Conservation (phyloP, 1,284 basidiomycete species). For the Moesziomyces antarcticus region DNA sequence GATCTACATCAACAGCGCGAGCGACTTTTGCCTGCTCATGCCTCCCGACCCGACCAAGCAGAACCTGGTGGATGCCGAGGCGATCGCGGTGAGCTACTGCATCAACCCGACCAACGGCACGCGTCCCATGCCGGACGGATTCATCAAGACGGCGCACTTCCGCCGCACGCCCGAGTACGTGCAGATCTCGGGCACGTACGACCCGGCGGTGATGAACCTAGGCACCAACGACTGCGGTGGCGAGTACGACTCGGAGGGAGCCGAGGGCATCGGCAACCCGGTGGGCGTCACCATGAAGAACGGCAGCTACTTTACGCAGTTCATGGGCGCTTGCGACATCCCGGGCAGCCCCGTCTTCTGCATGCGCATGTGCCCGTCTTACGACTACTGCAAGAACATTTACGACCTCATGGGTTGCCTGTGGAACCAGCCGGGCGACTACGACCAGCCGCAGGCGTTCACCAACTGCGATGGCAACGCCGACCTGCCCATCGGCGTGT, state of each 20-base stretch:
- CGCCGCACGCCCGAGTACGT: conserved; percentile 49
- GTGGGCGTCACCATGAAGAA: conserved; percentile 54
- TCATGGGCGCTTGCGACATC: conserved; percentile 62
- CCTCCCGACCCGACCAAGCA: conserved; percentile 59
- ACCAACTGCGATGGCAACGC: conserved; percentile 58
- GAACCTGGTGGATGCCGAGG: conserved; percentile 63
- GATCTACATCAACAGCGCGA: conserved; percentile 52
- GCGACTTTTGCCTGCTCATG: conserved; percentile 61
- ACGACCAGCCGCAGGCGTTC: conserved; percentile 52
- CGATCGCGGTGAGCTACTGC: conserved; percentile 62
- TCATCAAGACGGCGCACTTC: conserved; percentile 62
- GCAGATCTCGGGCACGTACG: conserved; percentile 57
- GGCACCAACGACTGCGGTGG: conserved; percentile 57
- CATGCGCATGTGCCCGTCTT: conserved; percentile 54
- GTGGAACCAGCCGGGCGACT: conserved; percentile 52
- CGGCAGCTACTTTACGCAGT: conserved; percentile 55
- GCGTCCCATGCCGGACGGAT: conserved; percentile 59
- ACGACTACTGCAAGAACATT: conserved; percentile 55
- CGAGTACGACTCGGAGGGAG: conserved; percentile 48
- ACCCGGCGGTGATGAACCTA: conserved; percentile 60
- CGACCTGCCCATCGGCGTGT: conserved; percentile 54
- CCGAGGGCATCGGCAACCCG: conserved; percentile 59
- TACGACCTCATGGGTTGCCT: conserved; percentile 61
- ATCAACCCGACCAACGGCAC: conserved; percentile 56
- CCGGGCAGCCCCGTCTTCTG: conserved; percentile 56